phyloP scores from a whole-genome alignment of 805 yeast genomes.

The Lipomyces chichibuensis region DNA sequence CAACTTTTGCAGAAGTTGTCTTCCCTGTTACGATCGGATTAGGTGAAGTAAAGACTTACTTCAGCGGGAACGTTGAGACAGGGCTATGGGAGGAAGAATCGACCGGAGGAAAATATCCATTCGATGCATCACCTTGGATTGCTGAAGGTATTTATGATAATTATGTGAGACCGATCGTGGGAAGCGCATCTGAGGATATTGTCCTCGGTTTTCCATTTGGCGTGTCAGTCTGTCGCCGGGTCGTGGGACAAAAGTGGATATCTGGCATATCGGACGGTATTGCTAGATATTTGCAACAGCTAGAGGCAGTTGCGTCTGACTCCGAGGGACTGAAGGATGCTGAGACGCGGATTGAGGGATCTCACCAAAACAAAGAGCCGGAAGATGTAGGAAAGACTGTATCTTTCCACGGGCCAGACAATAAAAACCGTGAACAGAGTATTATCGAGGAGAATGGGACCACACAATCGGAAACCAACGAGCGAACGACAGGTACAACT shows the following conservation, averaged over 20 bases:
- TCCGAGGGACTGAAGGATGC: background rate
- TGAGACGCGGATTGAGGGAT: background rate
- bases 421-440: background rate
- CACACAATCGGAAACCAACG: background rate
- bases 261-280: slow-evolving; percentile 11
- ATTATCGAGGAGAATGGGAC: background rate
- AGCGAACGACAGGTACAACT: background rate
- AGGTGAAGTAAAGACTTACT: background rate
- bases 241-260: slow-evolving; percentile 26
- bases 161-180: slow-evolving; percentile 20
- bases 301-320: background rate
- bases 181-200: slow-evolving; percentile 20
- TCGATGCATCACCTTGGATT: slow-evolving; percentile 26
- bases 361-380: background rate
- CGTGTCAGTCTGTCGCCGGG: slow-evolving; percentile 17
- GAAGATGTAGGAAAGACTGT: background rate
- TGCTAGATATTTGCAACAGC: background rate
- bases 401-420: background rate
- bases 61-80: slow-evolving; percentile 4
- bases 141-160: slow-evolving; percentile 15
- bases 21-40: slow-evolving; percentile 2
- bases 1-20: slow-evolving; percentile 13
- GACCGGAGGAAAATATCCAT: slow-evolving; percentile 14
- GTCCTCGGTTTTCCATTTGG: slow-evolving; percentile 22
- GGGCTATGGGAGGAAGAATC: slow-evolving; percentile 27